Base-by-base conservation (phyloP, 2,329 filamentous ascomycete species). In the Graphiopsis chlorocephala region DNA sequence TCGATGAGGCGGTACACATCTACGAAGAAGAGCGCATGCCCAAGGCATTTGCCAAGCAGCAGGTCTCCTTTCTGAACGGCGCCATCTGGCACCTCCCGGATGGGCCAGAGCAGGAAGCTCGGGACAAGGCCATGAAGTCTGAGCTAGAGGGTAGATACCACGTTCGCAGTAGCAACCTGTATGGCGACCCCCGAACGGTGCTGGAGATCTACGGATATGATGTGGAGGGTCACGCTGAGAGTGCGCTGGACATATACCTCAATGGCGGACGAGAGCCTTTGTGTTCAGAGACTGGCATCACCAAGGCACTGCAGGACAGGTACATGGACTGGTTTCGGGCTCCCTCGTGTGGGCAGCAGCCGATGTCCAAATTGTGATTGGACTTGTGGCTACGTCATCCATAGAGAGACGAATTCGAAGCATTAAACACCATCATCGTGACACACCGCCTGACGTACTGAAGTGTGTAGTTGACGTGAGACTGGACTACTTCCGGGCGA, bases 11-110 rank as follows among this genome's bases (percentile, higher is more conserved):
- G 5, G 68, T 80, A 29, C 47, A 66, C 4, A 68, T 80, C 10
- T 80, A 80, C 63, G 79, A 81, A 69, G 71, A 73, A 48, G 76
- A 75, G 52, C 72, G 78, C 17, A 80, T 81, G 76, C 78, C 79
- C 1, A 78, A 78, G 68, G 79, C 75, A 20, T 77, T 74, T 61
- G 71, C 72, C 31, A 81, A 81, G 66, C 78, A 81, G 68, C 78
- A 82, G 66, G 71, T 78, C 3, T 78, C 74, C 0, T 79, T 76
- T 63, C 65, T 79, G 25, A 80, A 78, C 65, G 77, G 78, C 7
- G 71, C 69, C 68, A 61, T 72, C 1, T 72, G 69, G 76, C 76
- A 76, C 74, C 77, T 35, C 66, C 76, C 10, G 76, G 79, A 33
- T 76, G 71, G 65, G 15, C 72, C 66, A 64, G 68, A 67, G 65